phyloP scores from a whole-genome alignment of 306 rosid genomes.

The Castanea crenata region DNA sequence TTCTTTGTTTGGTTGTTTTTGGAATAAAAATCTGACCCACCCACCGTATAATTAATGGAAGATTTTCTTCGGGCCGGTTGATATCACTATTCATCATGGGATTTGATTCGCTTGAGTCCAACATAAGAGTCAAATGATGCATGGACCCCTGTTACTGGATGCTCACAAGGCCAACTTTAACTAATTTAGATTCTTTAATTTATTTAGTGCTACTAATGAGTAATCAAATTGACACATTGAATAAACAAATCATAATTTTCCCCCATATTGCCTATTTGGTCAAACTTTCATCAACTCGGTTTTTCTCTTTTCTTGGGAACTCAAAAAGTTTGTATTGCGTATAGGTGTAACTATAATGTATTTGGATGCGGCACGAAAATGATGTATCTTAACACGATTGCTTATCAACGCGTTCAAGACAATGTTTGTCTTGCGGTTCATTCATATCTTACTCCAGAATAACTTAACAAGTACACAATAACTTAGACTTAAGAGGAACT shows the following conservation, averaged over 20 bases:
- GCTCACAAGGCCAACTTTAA: neutral
- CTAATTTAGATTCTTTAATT: neutral
- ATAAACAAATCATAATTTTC: neutral
- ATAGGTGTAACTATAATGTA: too few species aligned
- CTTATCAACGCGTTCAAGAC: too few species aligned
- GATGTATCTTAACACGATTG: too few species aligned
- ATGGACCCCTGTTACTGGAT: neutral
- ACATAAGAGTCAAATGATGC: neutral
- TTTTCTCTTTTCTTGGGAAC: neutral
- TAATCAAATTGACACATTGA: neutral
- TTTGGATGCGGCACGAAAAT: too few species aligned
- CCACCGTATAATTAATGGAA: neutral
- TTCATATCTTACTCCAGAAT: too few species aligned
- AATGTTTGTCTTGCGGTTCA: too few species aligned
- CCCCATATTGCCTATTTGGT: neutral
- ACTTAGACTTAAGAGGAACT: too few species aligned
- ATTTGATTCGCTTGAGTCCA: neutral
- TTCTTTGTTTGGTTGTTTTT: neutral
- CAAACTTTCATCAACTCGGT: neutral
- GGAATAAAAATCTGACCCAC: neutral
- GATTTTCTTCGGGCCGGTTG: neutral
- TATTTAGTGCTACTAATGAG: neutral
- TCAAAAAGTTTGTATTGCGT: neutral
- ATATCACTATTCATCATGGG: neutral
- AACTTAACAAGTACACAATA: too few species aligned